Evolutionary conservation across 2,329 filamentous ascomycete species (phyloP).

Genomic region (Rutstroemia sp.): DNA sequence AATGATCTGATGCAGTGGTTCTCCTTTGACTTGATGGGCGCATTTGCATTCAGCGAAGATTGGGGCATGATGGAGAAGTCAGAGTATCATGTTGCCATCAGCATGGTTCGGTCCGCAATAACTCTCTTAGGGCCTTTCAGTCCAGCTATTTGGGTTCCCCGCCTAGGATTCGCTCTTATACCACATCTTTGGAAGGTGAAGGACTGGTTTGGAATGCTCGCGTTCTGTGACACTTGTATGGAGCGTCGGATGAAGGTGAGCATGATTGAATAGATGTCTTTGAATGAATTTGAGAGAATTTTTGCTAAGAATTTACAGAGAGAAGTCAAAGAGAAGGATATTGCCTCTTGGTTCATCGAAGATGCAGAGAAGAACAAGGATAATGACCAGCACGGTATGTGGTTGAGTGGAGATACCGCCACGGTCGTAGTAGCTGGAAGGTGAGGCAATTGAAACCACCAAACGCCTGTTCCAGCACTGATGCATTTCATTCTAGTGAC

Average conservation of each 20-base stretch:
- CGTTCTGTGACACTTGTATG: conserved; percentile 11
- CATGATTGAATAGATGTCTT: neutral
- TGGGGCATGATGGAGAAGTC: conserved; percentile 19
- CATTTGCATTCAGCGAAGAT: conserved; percentile 20
- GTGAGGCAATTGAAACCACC: neutral
- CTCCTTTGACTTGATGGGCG: conserved; percentile 24
- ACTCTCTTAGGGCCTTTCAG: conserved; percentile 12
- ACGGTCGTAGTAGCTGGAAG: conserved; percentile 31
- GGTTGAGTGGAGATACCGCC: conserved; percentile 15
- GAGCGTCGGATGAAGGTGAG: conserved; percentile 11
- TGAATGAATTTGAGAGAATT: neutral
- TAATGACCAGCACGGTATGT: conserved; percentile 10
- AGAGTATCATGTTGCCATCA: conserved; percentile 11
- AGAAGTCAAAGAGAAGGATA: conserved; percentile 7
- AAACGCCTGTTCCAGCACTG: neutral
- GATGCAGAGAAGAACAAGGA: conserved; percentile 8
- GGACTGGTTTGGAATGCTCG: conserved; percentile 7
- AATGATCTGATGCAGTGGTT: neutral
- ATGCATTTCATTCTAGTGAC: conserved; percentile 25
- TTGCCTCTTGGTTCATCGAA: conserved; percentile 14
- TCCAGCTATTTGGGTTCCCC: conserved; percentile 18
- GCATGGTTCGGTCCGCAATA: conserved; percentile 10
- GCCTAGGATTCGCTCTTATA: conserved; percentile 10
- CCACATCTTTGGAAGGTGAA: conserved; percentile 4
- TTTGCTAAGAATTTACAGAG: neutral